A percentile compares a stretch with the other conserved stretches of the same genome.
phyloP scores from a whole-genome alignment of 1,139 yeast genomes.

The Saccharomyces pastorianus region DNA sequence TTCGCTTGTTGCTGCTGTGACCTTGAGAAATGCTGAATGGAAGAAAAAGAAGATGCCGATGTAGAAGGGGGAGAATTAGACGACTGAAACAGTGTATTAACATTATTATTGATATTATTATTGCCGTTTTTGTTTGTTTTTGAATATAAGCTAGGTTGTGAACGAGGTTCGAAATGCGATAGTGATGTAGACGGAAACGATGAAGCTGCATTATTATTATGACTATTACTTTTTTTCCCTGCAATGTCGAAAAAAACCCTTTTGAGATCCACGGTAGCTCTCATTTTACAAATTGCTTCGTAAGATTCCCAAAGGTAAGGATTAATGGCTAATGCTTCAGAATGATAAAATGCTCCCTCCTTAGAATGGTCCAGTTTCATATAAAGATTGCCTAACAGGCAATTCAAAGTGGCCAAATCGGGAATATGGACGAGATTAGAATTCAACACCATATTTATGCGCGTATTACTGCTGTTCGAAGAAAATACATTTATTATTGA shows the following conservation, averaged over 20 bases:
- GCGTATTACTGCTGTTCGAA: slow-evolving; percentile 4
- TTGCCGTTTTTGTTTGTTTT: slow-evolving; percentile 33
- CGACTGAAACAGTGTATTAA: slow-evolving; percentile 9
- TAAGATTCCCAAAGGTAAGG: slow-evolving; percentile 86
- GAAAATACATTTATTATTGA: slow-evolving; percentile 4
- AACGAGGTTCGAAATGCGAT: background rate
- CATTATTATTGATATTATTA: slow-evolving; percentile 11
- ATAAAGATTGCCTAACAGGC: slow-evolving; percentile 65
- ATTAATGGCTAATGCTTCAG: slow-evolving; percentile 60
- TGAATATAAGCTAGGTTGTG: background rate
- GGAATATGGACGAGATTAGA: slow-evolving; percentile 35
- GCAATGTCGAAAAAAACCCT: slow-evolving; percentile 13
- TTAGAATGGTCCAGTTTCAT: slow-evolving; percentile 49
- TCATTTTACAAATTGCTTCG: slow-evolving; percentile 64
- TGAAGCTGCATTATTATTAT: slow-evolving; percentile 4
- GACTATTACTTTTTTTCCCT: slow-evolving; percentile 13
- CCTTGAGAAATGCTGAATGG: slow-evolving; percentile 1
- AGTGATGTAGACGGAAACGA: slow-evolving; percentile 45
- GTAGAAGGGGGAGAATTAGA: slow-evolving; percentile 21
- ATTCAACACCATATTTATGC: slow-evolving; percentile 1
- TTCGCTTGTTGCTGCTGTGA: slow-evolving; percentile 1
- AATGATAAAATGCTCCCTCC: slow-evolving; percentile 59
- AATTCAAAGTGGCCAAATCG: slow-evolving; percentile 56
- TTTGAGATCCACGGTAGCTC: slow-evolving; percentile 57
- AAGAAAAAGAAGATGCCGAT: slow-evolving; percentile 8